phyloP scores from a whole-genome alignment of 2,329 filamentous ascomycete species.

The Escovopsis sp. region DNA sequence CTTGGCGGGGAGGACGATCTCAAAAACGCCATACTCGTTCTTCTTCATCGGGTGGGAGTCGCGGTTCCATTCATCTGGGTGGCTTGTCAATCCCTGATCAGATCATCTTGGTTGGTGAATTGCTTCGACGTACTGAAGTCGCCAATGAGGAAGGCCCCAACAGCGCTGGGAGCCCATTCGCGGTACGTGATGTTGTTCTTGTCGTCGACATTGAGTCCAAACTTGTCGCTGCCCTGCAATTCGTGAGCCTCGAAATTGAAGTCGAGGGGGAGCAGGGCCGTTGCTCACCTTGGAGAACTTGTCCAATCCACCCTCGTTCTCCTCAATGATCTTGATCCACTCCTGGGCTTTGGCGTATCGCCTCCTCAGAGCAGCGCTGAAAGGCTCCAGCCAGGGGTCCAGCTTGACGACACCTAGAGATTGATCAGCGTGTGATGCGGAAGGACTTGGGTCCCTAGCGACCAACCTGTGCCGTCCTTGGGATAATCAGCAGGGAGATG shows the following conservation, averaged over 20 bases:
- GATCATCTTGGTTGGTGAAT: background rate
- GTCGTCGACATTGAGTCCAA: constrained; percentile 67
- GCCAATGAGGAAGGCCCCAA: constrained; percentile 71
- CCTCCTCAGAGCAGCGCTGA: constrained; percentile 59
- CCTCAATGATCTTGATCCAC: constrained; percentile 75
- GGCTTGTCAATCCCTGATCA: constrained; percentile 13
- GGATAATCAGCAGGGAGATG: constrained; percentile 26
- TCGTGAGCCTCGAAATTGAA: constrained; percentile 3
- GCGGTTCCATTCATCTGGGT: constrained; percentile 68
- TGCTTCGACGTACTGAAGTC: constrained; percentile 68
- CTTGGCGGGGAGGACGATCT: constrained; percentile 59
- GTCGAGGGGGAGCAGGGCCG: constrained; percentile 7
- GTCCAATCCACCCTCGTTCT: constrained; percentile 75
- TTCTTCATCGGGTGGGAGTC: constrained; percentile 77
- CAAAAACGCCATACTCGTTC: constrained; percentile 73
- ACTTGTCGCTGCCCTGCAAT: constrained; percentile 67
- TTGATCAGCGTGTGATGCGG: constrained; percentile 3
- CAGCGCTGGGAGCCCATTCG: constrained; percentile 92
- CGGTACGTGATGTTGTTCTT: constrained; percentile 81
- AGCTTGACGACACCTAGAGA: constrained; percentile 64
- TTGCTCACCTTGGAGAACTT: constrained; percentile 64
- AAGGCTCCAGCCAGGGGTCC: constrained; percentile 82
- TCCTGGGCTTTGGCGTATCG: constrained; percentile 67
- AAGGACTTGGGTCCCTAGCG: background rate
- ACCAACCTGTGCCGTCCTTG: constrained; percentile 57